Percentiles rank a stretch among this genome's conserved stretches.
Conservation (phyloP, 2,329 filamentous ascomycete genomes). For the Talaromyces funiculosus region DNA sequence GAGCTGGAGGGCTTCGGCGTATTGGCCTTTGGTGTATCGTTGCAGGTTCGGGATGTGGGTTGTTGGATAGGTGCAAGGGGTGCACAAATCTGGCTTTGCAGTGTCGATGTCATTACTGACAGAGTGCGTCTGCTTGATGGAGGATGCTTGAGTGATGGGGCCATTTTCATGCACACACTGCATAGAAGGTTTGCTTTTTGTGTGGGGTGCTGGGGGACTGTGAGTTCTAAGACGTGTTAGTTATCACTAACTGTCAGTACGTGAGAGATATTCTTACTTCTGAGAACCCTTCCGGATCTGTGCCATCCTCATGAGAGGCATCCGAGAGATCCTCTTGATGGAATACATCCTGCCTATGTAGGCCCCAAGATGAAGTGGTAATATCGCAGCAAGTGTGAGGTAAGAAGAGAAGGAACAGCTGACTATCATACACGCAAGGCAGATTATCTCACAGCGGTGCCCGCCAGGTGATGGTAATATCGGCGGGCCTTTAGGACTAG, state of each 20-base stretch:
- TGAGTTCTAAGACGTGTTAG: background rate
- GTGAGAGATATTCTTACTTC: background rate
- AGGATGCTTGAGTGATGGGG: background rate
- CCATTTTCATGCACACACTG: background rate
- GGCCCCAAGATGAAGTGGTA: background rate
- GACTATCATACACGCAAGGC: no score
- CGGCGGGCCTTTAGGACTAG: background rate
- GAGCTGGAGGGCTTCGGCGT: constrained; percentile 1
- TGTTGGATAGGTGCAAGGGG: constrained; percentile 1
- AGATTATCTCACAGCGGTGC: background rate
- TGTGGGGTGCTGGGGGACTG: background rate
- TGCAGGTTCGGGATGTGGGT: background rate
- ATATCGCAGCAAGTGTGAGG: background rate
- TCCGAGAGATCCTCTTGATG: background rate
- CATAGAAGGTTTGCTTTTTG: background rate
- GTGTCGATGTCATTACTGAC: background rate
- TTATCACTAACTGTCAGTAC: background rate
- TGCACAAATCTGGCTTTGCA: background rate
- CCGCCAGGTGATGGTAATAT: background rate
- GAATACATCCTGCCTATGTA: background rate
- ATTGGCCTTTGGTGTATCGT: background rate
- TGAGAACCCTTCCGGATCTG: background rate
- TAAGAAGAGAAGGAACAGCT: background rate
- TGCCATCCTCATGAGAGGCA: background rate
- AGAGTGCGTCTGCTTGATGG: background rate